Evolutionary conservation across 139 green algal species (phyloP), one percentile per base, ranked within the genome.

Genomic region (Chlamydomonas incerta): DNA sequence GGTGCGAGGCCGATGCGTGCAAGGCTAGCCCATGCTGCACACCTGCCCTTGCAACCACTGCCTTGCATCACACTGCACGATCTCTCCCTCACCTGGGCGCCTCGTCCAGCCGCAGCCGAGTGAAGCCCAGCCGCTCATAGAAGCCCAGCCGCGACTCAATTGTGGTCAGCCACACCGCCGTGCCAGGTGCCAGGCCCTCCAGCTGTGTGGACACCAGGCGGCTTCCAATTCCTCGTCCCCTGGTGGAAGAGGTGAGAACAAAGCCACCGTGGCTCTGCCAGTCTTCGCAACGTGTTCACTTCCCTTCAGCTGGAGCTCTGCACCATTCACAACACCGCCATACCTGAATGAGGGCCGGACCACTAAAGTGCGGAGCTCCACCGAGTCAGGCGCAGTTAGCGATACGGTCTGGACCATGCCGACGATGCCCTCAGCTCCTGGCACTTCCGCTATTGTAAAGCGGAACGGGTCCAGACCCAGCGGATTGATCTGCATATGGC

Each of bases 81-180:
- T 46, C 31, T 46, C 71, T 37, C 13, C 31, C 80, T 18, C 67
- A 86, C 80, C 80, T 47, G 24, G 80, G 80, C 31, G 71, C 80
- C 68, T 73, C 67, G 35, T 2, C 23, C 34, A 86, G 80, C 23
- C 14, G 9, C 50, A n/a, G 18, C 41, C 26, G 31, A 2, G 0
- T 20, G 68, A 86, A 86, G 52, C 80, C 80, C 68, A 86, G 80
- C 10, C 65, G 52, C 26, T 62, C 15, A 33, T 86, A 86, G 68
- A 86, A 86, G 52, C 14, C 20, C 67, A 11, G 13, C 13, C 52
- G 50, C 9, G 29, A 10, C 52, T 62, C 52, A 34, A 86, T 34
- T 0, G 80, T 74, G 13, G 80, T 86, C 23, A 86, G 80, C 52
- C 55, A 86, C 29, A 79, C 50, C n/a, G 46, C 0, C 28, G 65